Evolutionary conservation across 805 yeast genomes (phyloP), one percentile per base, ranked within the genome.

Genomic region (Teunomyces cretensis): DNA sequence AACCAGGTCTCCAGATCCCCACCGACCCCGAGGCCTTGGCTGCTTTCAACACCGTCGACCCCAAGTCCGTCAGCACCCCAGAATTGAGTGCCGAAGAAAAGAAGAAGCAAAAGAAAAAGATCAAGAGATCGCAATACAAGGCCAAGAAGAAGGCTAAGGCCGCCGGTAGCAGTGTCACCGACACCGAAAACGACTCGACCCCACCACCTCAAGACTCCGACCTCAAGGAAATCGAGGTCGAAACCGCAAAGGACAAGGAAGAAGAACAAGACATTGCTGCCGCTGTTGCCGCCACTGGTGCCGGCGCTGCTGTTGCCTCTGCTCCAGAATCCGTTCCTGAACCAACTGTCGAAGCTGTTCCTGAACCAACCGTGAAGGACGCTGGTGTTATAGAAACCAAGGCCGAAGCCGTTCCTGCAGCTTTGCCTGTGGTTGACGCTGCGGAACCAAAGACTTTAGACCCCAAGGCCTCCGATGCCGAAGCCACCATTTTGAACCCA

Each of bases 1-100:
- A 86, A 57, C 89, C 94, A 24, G 96, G 96, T 39, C 75, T 86
- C 48, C 77, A 71, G 31, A 61, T 86, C 53, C 92, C 92, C 39
- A 56, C 68, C 33, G 77, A 86, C 58, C 76, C 88, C 14, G 76
- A 75, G 36, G 75, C 80, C n/a, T 79, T 88, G 55, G 71, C 78
- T 47, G 96, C 82, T 40, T 85, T 89, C 58, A 64, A 67, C 39
- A 77, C 81, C 53, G 74, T 64, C 11, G 72, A 68, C 52, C 62
- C 68, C 26, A 64, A 65, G 62, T 72, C 78, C 42, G 72, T 86
- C 53, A 85, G 85, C 35, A 46, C 50, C 33, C 56, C 61, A 15
- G 65, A 57, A 35, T 50, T 64, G 39, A 30, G 61, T 22, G 57
- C 70, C n/a, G 70, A 58, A 49, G 70, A 66, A 45, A 66, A 56